Evolutionary conservation across 2,329 filamentous ascomycete species (phyloP), one percentile per base, ranked within the genome.

Genomic region (Coniochaeta sp.): DNA sequence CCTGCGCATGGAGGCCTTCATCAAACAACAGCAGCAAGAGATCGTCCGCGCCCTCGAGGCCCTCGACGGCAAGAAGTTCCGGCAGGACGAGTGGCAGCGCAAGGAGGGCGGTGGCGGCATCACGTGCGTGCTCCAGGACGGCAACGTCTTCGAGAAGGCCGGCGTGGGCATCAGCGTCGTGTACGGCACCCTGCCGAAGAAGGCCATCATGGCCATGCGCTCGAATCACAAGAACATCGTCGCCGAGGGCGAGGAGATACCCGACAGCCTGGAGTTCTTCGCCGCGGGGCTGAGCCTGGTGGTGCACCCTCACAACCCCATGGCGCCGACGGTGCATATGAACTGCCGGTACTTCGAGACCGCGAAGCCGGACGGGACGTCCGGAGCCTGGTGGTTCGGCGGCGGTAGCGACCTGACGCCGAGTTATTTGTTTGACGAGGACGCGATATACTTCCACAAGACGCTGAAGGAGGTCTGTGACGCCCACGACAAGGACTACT

Each of bases 261-360:
- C 95, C 43, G 89, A 96, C 57, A 90, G 87, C 50, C 80, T 99
- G 63, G 90, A 93, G 69, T 99, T 98, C 83, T 99, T 98, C 73
- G 95, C 93, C 22, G 90, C 93, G 1, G 95, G 95, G 6, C 80
- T 99, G 59, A 96, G 92, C 70, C 83, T 99, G 74, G 93, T 99
- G 28, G 80, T 98, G 58, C 95, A 99, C 74, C 95, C 95, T 1
- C 83, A 86, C 68, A 99, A 99, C 76, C 95, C 95, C 56, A 96
- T 96, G 89, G 93, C 93, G 8, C 95, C 95, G 0, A 99, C 95
- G 0, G 95, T 99, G 19, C 95, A 99, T 74, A 82, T 99, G 67
- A 99, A 99, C 80, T 98, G 98, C 80, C 87, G 95, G 61, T 99
- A 99, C 77, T 99, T 99, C 71, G 95, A 99, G 79, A 99, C 95